Evolutionary conservation across 2,329 filamentous ascomycete species (phyloP).

Genomic region (Phialophora tarda): DNA sequence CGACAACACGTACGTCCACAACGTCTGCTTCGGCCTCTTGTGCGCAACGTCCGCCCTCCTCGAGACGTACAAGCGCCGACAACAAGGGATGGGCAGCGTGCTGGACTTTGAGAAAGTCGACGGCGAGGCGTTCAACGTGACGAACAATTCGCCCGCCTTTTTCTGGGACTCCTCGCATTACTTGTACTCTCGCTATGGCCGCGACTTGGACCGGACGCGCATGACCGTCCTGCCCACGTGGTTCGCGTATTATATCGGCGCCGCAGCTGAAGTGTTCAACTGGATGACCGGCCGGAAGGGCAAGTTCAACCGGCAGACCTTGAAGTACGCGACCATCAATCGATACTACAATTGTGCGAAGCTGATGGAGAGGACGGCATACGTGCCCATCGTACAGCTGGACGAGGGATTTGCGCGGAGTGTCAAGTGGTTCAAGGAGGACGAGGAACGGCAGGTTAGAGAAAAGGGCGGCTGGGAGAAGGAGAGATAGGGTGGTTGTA

Average conservation of each 20-base stretch:
- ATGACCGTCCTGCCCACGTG: conserved; percentile 51
- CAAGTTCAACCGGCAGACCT: conserved; percentile 51
- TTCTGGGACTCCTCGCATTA: conserved; percentile 88
- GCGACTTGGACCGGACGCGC: conserved; percentile 50
- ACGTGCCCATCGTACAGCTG: conserved; percentile 51
- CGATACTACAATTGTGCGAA: conserved; percentile 56
- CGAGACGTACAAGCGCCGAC: conserved; percentile 55
- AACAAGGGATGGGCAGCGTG: conserved; percentile 61
- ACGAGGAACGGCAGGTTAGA: conserved; percentile 45
- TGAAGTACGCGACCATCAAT: conserved; percentile 57
- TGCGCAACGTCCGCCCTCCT: conserved; percentile 78
- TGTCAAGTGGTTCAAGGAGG: conserved; percentile 43
- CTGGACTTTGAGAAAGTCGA: conserved; percentile 76
- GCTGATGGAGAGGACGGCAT: conserved; percentile 53
- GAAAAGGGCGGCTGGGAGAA: conserved; percentile 48
- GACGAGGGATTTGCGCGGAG: conserved; percentile 55
- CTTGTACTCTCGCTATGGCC: conserved; percentile 67
- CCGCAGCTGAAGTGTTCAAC: conserved; percentile 50
- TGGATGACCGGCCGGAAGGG: conserved; percentile 53
- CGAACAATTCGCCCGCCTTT: conserved; percentile 85
- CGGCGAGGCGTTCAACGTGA: conserved; percentile 88
- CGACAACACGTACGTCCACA: conserved; percentile 73
- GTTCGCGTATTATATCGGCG: conserved; percentile 49
- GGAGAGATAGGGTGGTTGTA: conserved; percentile 23
- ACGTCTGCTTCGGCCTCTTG: conserved; percentile 78